Base-by-base conservation (phyloP, 2,329 filamentous ascomycete genomes). In the Monosporascus sp. region DNA sequence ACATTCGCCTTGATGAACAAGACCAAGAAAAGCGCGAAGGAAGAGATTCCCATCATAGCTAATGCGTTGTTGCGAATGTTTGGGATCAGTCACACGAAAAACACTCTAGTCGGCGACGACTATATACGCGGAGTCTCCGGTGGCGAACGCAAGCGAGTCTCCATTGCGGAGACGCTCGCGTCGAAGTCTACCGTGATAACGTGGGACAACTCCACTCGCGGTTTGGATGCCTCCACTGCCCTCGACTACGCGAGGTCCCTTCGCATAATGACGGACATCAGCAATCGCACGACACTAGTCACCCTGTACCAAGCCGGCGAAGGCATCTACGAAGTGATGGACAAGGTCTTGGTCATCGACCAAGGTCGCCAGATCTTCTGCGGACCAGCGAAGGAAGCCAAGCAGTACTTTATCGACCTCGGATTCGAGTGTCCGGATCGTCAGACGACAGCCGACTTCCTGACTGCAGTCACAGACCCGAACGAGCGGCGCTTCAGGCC, bases 201-300 rank as follows among this genome's bases (percentile, higher is more conserved):
- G 57, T 92, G 87, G 87, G 89, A 93, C 61, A 93, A 93, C 67
- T 86, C 82, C 0, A 93, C 88, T 0, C 77, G 89, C 48, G 89
- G 89, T n/a, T 74, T 93, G 0, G 89, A 94, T 65, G 86, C 88
- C 1, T 88, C 85, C 1, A 92, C 88, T 0, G 89, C 89, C 5
- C 75, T 92, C 5, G 88, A 92, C 63, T 93, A 89, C 61, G 87
- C 85, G 9, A 86, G 85, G 53, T 85, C 82, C 1, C 73, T 88
- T 2, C 78, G 85, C 15, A 79, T 86, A 54, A 88, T 91, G 82
- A 92, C 89, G 3, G 86, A 91, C 56, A 81, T 91, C 56, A 85
- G 80, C 63, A 83, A 89, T 59, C 80, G 85, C 7, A 75, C 74
- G 2, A 75, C 74, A 0, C 59, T 75, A 1, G 73, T 74, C 1